Conservation (phyloP, 2,329 filamentous ascomycete genomes). For the Trichoderma atrobrunneum region DNA sequence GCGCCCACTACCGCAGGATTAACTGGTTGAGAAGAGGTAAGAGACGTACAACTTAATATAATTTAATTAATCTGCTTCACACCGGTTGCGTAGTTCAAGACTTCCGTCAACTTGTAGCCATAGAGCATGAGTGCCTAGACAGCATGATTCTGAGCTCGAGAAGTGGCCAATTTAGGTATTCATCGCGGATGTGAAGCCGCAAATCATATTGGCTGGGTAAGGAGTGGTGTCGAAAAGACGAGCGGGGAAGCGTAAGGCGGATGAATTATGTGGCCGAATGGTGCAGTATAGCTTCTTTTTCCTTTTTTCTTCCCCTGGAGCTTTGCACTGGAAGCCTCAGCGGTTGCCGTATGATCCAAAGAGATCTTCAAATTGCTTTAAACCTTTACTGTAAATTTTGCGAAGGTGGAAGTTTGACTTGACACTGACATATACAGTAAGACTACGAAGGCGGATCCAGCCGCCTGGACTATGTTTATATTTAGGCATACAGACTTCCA, state of each 20-base stretch:
- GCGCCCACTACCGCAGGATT: not conserved
- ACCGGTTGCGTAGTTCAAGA: not conserved
- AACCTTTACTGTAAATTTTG: not conserved
- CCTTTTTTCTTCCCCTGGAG: accelerated
- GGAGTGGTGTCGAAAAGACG: not conserved
- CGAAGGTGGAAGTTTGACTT: not conserved
- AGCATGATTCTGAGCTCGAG: not conserved
- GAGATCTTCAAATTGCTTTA: not conserved
- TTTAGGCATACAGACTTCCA: not conserved
- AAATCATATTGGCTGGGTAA: not conserved
- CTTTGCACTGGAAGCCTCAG: not conserved
- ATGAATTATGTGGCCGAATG: not conserved
- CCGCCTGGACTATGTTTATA: not conserved
- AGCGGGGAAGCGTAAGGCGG: constrained; percentile 12
- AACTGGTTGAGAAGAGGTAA: not conserved
- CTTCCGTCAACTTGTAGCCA: not conserved
- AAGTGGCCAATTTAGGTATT: not conserved
- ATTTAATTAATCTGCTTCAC: not conserved
- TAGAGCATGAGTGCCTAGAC: not conserved
- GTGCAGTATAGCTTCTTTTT: not conserved
- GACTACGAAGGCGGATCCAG: not conserved
- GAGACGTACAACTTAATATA: not conserved
- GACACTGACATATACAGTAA: not conserved
- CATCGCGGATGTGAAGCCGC: not conserved
- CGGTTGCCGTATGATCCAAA: not conserved